phyloP scores from a whole-genome alignment of 139 green algal species.

The Marvania coccoides region DNA sequence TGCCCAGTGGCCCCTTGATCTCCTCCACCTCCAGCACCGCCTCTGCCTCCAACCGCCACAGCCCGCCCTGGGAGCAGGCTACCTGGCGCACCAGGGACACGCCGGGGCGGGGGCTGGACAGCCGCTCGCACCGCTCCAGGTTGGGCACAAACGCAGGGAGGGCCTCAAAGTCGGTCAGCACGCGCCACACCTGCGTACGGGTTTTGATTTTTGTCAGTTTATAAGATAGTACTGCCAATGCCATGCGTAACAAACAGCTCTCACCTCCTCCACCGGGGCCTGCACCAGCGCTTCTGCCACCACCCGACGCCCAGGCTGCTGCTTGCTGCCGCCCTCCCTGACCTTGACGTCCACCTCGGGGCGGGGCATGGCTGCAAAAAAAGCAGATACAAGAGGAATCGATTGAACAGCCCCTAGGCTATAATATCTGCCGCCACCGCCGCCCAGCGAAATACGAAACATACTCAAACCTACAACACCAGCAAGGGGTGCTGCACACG shows the following conservation, averaged over 20 bases:
- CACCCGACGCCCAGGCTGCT: slow-evolving; percentile 6
- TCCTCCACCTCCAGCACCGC: slow-evolving; percentile 45
- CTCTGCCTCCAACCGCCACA: slow-evolving; percentile 44
- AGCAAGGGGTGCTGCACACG: no score
- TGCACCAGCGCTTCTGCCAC: slow-evolving; percentile 36
- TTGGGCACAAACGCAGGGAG: slow-evolving; percentile 52
- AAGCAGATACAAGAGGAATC: not conserved
- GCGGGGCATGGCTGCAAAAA: not conserved
- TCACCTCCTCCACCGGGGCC: slow-evolving; percentile 27
- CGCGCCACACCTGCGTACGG: slow-evolving; percentile 41
- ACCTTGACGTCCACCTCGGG: not conserved
- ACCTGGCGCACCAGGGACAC: slow-evolving; percentile 22
- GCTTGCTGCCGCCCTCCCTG: not conserved
- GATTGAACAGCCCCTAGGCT: not conserved
- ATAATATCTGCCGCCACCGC: no score
- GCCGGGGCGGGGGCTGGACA: slow-evolving; percentile 12
- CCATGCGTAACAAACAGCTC: no score
- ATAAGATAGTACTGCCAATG: no score
- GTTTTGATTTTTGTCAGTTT: no score
- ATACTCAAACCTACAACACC: no score
- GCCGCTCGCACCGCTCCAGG: slow-evolving; percentile 36
- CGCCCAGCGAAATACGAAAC: no score
- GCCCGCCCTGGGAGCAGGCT: slow-evolving; percentile 32
- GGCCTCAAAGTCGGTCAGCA: slow-evolving; percentile 47
- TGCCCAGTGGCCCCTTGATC: slow-evolving; percentile 2